phyloP scores from a whole-genome alignment of 306 rosid species.

The Fragaria ananassa region DNA sequence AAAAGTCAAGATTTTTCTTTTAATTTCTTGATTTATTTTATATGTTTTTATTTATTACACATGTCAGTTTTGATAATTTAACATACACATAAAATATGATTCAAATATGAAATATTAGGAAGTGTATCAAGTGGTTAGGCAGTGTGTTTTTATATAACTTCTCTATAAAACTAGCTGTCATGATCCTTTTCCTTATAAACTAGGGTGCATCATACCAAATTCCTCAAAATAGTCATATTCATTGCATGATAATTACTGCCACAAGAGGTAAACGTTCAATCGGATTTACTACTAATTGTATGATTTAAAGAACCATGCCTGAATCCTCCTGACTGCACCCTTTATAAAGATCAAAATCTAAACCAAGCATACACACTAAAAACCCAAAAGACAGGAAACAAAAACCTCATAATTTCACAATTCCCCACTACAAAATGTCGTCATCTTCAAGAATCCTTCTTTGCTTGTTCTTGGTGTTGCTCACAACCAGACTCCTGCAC shows the following conservation, averaged over 20 bases:
- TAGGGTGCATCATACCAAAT: no score
- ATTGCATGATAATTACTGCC: not conserved
- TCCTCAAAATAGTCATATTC: not conserved
- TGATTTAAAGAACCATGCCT: not conserved
- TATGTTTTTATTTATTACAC: no score
- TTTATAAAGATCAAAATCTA: not conserved
- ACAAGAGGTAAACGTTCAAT: not conserved
- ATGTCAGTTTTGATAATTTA: no score
- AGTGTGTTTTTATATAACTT: no score
- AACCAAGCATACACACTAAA: not conserved
- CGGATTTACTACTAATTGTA: not conserved
- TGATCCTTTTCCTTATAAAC: no score
- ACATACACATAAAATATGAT: no score
- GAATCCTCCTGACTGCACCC: not conserved
- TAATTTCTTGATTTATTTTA: no score
- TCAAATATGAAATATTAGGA: no score
- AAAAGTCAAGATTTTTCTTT: no score
- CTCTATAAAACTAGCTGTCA: no score
- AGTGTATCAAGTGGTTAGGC: no score
- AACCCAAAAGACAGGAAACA: not conserved
- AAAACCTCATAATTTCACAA: not conserved
- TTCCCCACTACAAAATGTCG: not conserved
- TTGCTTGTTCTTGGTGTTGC: slow-evolving; percentile 10
- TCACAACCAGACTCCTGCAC: not conserved
- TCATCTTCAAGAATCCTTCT: slow-evolving; percentile 10